A percentile compares a stretch with the other conserved stretches of the same genome.
These are phyloP conservation scores for Phytophthora ramorum DNA, from an alignment of 352 stramenopile genomes.

Conservation along the genomic window DNA sequence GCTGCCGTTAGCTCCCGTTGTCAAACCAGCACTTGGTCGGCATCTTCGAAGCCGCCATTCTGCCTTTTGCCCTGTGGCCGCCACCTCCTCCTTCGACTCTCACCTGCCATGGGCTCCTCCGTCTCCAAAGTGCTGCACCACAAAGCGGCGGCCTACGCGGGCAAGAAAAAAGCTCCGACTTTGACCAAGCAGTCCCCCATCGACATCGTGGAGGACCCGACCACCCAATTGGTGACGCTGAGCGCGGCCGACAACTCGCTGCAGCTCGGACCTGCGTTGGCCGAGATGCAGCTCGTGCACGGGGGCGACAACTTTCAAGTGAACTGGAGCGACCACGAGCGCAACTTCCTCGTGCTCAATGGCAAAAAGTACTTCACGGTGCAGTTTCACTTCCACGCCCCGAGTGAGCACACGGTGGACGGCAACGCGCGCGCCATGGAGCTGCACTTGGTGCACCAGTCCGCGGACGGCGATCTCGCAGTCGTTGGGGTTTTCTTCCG, in stretches of 20 bases:
- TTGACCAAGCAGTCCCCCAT: conserved; percentile 60
- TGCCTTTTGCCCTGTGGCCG: conserved; percentile 4
- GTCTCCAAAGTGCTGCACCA: conserved; percentile 27
- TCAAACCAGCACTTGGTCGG: neutral
- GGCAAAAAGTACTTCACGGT: conserved; percentile 64
- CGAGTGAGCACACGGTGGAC: conserved; percentile 77
- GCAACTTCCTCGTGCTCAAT: conserved; percentile 53
- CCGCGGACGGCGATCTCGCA: conserved; percentile 55
- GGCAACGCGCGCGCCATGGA: conserved; percentile 61
- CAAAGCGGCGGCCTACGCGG: neutral
- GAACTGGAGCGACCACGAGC: conserved; percentile 46
- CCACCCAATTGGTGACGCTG: conserved; percentile 26
- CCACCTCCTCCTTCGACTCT: neutral
- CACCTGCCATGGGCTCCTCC: conserved; percentile 17
- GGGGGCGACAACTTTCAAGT: conserved; percentile 59
- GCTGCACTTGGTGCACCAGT: conserved; percentile 74
- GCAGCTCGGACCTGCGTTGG: conserved; percentile 34
- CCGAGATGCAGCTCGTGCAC: conserved; percentile 45
- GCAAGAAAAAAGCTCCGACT: neutral
- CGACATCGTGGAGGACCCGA: conserved; percentile 49
- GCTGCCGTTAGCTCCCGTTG: neutral
- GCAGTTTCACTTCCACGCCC: conserved; percentile 75
- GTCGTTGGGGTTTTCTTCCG: conserved; percentile 73
- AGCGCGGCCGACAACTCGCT: conserved; percentile 27
- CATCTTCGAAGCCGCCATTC: conserved; percentile 12